Base-by-base conservation (phyloP, 805 yeast species). In the Teunomyces aglyptinius region DNA sequence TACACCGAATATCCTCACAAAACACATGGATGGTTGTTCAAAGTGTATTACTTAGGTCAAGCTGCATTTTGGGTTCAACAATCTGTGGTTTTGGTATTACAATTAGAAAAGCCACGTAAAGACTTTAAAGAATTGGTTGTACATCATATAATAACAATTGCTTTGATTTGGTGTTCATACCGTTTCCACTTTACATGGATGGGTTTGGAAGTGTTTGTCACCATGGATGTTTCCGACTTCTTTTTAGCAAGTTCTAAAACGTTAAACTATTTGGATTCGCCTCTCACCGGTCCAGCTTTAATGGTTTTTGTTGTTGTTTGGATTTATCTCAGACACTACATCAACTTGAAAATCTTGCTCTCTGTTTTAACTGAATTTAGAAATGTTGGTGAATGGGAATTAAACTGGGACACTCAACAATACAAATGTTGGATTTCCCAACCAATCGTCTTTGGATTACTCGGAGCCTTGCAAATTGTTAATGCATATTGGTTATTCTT, bases 31-130 rank as follows among this genome's bases (percentile, higher is more conserved):
- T 76, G 71, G 50, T 71, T 76, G 47, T 86, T 86, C 73, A 94
- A 94, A 70, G 65, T 82, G 11, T 94, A 86, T 63, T 94, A 94
- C 64, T 73, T 94, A 50, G 82, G 87, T 35, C 98, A 94, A 71
- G 97, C 98, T 5, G 86, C 97, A 4, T 94, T 89, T 67, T 94
- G 99, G 99, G 83, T 90, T 18, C 99, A 94, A 71, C 99, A 94
- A 70, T 84, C 95, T 1, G 82, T 87, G 34, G 86, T 94, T 27
- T 74, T 94, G 52, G 70, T 82, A 39, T 75, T 94, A 52, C 96
- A 86, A 65, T 76, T 94, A 50, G 99, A 94, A 68, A 89, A 89
- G 65, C 98, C 97, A 48, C 80, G 99, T 67, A 91, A 90, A 67
- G 99, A 94, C 65, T 91, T 83, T 69, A 73, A 83, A 57, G 99